A percentile compares a stretch with the other conserved stretches of the same genome.
These are phyloP conservation scores for Penicillium sp. DNA, from an alignment of 2,329 filamentous ascomycete species.

Conservation along the genomic window DNA sequence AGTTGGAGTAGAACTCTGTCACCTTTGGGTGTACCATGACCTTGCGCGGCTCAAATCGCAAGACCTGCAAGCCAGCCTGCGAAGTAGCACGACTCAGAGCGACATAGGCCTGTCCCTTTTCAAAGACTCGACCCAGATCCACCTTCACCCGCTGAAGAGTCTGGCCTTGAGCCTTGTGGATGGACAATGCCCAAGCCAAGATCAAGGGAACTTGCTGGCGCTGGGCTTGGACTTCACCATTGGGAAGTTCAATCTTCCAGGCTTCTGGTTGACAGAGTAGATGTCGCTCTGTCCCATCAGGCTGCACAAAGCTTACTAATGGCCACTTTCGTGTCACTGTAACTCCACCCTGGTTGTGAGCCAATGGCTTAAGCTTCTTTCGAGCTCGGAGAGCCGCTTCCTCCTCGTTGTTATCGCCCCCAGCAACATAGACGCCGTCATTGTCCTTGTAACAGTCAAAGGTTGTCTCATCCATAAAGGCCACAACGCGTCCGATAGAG, in stretches of 20 bases:
- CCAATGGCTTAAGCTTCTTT: conserved; percentile 59
- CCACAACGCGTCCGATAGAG: conserved; percentile 81
- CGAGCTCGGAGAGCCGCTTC: conserved; percentile 47
- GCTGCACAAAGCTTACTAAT: conserved; percentile 78
- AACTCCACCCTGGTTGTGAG: conserved; percentile 52
- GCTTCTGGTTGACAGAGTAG: conserved; percentile 83
- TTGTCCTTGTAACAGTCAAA: conserved; percentile 62
- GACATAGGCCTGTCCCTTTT: conserved; percentile 97
- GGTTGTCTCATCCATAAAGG: conserved; percentile 71
- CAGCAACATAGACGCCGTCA: conserved; percentile 58
- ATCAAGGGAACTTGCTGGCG: conserved; percentile 84
- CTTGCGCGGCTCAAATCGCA: conserved; percentile 84
- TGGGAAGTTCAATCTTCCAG: conserved; percentile 98
- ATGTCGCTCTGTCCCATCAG: conserved; percentile 73
- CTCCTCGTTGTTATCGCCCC: conserved; percentile 50
- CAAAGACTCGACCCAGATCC: conserved; percentile 87
- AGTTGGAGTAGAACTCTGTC: conserved; percentile 77
- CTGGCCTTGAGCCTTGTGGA: conserved; percentile 97
- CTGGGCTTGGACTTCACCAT: conserved; percentile 87
- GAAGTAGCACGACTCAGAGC: conserved; percentile 89
- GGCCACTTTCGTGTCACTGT: conserved; percentile 67
- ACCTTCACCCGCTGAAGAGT: conserved; percentile 93
- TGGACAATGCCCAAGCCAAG: conserved; percentile 93
- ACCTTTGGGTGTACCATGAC: conserved; percentile 94
- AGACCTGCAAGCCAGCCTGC: conserved; percentile 82